Evolutionary conservation across 2,329 filamentous ascomycete genomes (phyloP), one percentile per base, ranked within the genome.

Genomic region (Hymenoscyphus scutula): DNA sequence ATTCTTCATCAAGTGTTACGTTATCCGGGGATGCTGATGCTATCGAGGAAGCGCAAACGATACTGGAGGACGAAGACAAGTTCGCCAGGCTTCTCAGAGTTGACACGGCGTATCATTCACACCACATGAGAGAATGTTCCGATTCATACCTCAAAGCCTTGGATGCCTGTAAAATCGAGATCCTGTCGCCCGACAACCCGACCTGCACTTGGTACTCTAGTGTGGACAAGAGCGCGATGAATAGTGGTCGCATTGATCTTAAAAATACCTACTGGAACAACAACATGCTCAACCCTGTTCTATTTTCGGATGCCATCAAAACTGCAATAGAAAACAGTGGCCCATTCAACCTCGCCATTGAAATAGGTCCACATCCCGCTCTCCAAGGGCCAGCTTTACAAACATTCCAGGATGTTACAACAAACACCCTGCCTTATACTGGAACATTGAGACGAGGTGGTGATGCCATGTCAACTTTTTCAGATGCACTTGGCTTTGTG

Each of bases 271-370:
- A 65, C 27, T 65, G 64, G 64, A 29, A 30, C 2, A 66, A 72
- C 7, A 82, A 82, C 60, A 70, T 82, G 68, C 23, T 64, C 29
- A 59, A 65, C 17, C 32, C 41, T 23, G 62, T 62, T 15, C 19
- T 38, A 5, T 63, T 34, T 48, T 55, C 32, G 1, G 19, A 64
- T 17, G 68, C 70, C 6, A 78, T 78, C 0, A 64, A 80, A n/a
- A 34, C 13, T 34, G 58, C 62, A 48, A 53, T 57, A 15, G 54
- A 53, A 29, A 15, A 27, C n/a, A 56, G 60, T 17, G 60, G 54
- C 13, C 62, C 34, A 62, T 25, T 71, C 3, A 69, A 67, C 25
- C 37, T 65, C 53, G 61, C 61, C n/a, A 38, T 65, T 30, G 64
- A 65, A 29, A 23, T 61, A 54, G 64, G 64, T 3, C 64, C 64